Evolutionary conservation across 1,284 basidiomycete species (phyloP), one percentile per base, ranked within the genome.

Genomic region (Ceratobasidium papillatum): DNA sequence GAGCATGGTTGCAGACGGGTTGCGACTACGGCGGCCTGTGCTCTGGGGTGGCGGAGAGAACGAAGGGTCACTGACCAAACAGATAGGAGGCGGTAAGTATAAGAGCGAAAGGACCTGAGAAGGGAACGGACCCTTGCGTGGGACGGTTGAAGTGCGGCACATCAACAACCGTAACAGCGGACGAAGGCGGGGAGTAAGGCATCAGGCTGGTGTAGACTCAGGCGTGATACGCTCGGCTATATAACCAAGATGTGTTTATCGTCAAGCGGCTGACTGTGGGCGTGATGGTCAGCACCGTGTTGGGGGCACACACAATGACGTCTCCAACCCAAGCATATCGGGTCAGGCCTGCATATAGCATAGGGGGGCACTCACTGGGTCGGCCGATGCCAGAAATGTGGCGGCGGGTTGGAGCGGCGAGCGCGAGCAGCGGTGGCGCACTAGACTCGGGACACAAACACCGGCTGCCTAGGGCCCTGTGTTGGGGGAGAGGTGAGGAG

Each of bases 101-200:
- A 71, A 59, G 54, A 45, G 66, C 25, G 36, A 41, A 22, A 56
- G 51, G 65, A 54, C 30, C 65, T 54, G 49, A 27, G 45, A 58
- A 71, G 54, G 66, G 66, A 54, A 71, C 66, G 30, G 66, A 71
- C 66, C 66, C 66, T 71, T 54, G 43, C 66, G 66, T 71, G 66
- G 66, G 66, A 71, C 66, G 66, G 38, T 5, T 45, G 38, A 71
- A 58, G 38, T 47, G 66, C 27, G 66, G 66, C 41, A 71, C 66
- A 71, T 71, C 66, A 58, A 59, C 66, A n/a, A 54, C 66, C 38
- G 66, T 71, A 59, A 58, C 58, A 4, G 66, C 66, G 45, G 66
- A 71, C 12, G 66, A 71, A 32, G 66, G 66, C 66, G 66, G 66
- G 2, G 66, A 71, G 54, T 71, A 71, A 11, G 66, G 66, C 66